Base-by-base conservation (phyloP, 2,329 filamentous ascomycete species). In the Aureobasidium sp. region DNA sequence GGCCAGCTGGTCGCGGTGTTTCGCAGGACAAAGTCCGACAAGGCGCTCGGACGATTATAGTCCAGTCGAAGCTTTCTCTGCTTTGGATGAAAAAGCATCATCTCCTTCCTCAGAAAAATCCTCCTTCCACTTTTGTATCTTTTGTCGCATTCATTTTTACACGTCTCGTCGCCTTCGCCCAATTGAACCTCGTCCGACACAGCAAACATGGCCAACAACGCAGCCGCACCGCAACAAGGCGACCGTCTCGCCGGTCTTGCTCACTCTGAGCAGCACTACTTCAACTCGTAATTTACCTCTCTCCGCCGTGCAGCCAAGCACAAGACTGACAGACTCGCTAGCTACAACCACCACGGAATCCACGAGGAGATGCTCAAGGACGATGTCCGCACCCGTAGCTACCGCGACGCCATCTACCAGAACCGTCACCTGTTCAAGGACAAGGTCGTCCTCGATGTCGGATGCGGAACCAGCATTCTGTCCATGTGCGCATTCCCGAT, bases 281-380 rank as follows among this genome's bases (percentile, higher is more conserved):
- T 97, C 82, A 97, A 97, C 81, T 96, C 91, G 92, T 95, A 79
- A 67, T 34, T 6, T 4, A 5, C 37, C 25, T 11, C n/a, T 9
- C 20, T 25, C 5, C 17, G 15, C 52, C 14, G 45, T 25, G 8
- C 12, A 37, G 15, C 15, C 41, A 17, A 36, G 27, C 3, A 34
- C 39, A 57, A 31, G 22, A 39, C 45, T 41, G 72, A 39, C 70
- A 68, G 58, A 62, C 64, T 62, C 63, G 70, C 74, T 76, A 76
- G 73, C 74, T 75, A 70, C 71, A 72, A 73, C 68, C 68, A 63
- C 67, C 67, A 71, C 93, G 90, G 91, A 75, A 97, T 96, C 74
- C 92, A 97, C 77, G 92, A 96, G 82, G 92, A 97, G 80, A 96
- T 96, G 92, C 82, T 96, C 87, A 97, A 97, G 88, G 94, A 99